Conservation (phyloP, 2,329 filamentous ascomycete species). For the Simplicillium sp. region DNA sequence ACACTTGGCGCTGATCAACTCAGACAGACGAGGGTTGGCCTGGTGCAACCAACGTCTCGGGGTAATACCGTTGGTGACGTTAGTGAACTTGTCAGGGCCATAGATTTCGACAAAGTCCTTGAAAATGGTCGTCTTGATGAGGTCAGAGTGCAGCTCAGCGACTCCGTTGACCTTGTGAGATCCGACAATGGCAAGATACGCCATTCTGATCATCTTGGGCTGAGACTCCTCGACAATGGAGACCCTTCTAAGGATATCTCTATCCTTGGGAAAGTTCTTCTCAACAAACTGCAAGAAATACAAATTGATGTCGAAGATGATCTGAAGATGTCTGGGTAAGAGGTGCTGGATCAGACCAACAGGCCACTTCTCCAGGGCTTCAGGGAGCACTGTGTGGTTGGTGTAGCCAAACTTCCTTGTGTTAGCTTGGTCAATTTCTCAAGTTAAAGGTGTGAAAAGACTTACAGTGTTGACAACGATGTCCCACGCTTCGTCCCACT, state of each 20-base stretch:
- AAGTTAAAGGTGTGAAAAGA: slow-evolving; percentile 6
- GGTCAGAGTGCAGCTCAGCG: slow-evolving; percentile 90
- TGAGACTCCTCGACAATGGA: slow-evolving; percentile 96
- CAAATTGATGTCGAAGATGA: slow-evolving; percentile 97
- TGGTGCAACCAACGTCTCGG: slow-evolving; percentile 95
- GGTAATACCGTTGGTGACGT: slow-evolving; percentile 97
- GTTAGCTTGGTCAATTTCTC: neutral
- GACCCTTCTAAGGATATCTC: slow-evolving; percentile 76
- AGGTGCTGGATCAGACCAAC: slow-evolving; percentile 87
- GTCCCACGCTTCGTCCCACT: slow-evolving; percentile 88
- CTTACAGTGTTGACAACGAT: slow-evolving; percentile 62
- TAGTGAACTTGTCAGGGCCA: slow-evolving; percentile 94
- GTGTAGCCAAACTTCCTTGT: slow-evolving; percentile 76
- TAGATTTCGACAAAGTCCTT: slow-evolving; percentile 96
- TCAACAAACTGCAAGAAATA: slow-evolving; percentile 88
- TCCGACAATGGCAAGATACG: slow-evolving; percentile 85
- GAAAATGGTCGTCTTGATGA: slow-evolving; percentile 99
- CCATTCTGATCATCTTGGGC: slow-evolving; percentile 98
- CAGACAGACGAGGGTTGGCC: slow-evolving; percentile 85
- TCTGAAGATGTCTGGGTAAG: slow-evolving; percentile 86
- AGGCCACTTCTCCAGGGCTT: slow-evolving; percentile 97
- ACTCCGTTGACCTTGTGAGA: slow-evolving; percentile 99
- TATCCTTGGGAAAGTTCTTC: slow-evolving; percentile 79
- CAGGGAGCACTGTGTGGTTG: slow-evolving; percentile 95
- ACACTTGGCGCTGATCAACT: slow-evolving; percentile 83